Conservation (phyloP, 805 yeast genomes). For the Spathaspora arborariae region DNA sequence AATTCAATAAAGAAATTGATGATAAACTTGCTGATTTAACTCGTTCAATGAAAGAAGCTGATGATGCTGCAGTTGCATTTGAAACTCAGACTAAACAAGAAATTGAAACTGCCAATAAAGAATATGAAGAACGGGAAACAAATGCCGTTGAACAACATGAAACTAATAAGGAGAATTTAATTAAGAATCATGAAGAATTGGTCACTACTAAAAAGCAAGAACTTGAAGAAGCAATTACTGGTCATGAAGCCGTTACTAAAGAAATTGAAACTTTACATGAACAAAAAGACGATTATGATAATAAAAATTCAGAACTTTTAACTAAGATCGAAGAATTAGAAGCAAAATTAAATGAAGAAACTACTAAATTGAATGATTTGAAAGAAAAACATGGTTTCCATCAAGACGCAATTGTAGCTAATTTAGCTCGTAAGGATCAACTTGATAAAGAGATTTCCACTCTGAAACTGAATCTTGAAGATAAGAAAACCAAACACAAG, state of each 20-base stretch:
- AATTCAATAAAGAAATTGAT: slow-evolving; percentile 41
- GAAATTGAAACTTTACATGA: slow-evolving; percentile 44
- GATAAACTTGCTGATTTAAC: slow-evolving; percentile 22
- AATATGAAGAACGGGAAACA: slow-evolving; percentile 43
- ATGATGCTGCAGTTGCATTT: slow-evolving; percentile 32
- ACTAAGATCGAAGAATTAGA: slow-evolving; percentile 41
- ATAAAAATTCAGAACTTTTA: slow-evolving; percentile 34
- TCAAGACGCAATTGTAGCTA: slow-evolving; percentile 22
- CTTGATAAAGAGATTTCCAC: slow-evolving; percentile 34
- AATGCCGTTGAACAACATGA: slow-evolving; percentile 45
- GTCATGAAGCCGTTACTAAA: slow-evolving; percentile 39
- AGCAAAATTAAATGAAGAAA: slow-evolving; percentile 39
- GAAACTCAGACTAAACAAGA: slow-evolving; percentile 38
- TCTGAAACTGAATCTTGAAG: slow-evolving; percentile 32
- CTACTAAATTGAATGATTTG: slow-evolving; percentile 26
- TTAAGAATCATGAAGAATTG: slow-evolving; percentile 42
- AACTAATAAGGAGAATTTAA: slow-evolving; percentile 39
- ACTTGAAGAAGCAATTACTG: slow-evolving; percentile 37
- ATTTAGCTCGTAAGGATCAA: slow-evolving; percentile 37
- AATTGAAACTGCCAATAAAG: slow-evolving; percentile 43
- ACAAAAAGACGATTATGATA: slow-evolving; percentile 38
- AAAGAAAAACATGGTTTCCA: slow-evolving; percentile 29
- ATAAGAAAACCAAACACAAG: slow-evolving; percentile 34
- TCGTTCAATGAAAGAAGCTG: slow-evolving; percentile 22
- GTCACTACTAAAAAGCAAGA: slow-evolving; percentile 43